Percentiles rank a stretch among this genome's conserved stretches.
phyloP scores from a whole-genome alignment of 164 flowering plant genomes.

The Vitis vinifera region DNA sequence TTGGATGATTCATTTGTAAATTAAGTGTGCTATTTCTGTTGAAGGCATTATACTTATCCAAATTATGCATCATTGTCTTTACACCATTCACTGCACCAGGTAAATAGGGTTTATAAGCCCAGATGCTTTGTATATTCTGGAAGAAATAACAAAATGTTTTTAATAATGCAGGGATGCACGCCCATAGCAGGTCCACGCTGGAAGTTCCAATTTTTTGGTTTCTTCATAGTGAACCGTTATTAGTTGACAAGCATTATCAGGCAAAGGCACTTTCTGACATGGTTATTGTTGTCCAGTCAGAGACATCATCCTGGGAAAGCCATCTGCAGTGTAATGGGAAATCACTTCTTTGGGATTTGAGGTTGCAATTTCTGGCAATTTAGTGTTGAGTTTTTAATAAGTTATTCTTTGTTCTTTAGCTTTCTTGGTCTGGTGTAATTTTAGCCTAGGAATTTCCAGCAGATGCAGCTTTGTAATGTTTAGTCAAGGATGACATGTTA shows the following conservation, averaged over 20 bases:
- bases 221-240: conserved; percentile 75
- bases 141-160: not conserved
- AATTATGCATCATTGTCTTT: not conserved
- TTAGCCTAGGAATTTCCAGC: not conserved
- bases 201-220: conserved; percentile 99
- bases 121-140: not conserved
- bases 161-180: conserved; percentile 66
- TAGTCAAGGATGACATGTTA: not conserved
- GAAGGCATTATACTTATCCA: not conserved
- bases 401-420: not conserved
- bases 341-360: conserved; percentile 86
- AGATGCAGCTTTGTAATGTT: not conserved
- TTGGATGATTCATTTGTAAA: not conserved
- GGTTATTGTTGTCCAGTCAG: conserved; percentile 96
- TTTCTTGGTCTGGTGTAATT: not conserved
- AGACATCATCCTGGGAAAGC: conserved; percentile 88
- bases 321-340: conserved; percentile 95
- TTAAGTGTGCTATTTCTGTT: not conserved
- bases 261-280: conserved; percentile 96
- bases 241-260: conserved; percentile 94
- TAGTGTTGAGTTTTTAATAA: not conserved
- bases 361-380: conserved; percentile 39
- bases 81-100: not conserved
- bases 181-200: conserved; percentile 78
- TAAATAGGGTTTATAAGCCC: not conserved